phyloP scores from a whole-genome alignment of 2,329 filamentous ascomycete genomes.

The Fusarium pseudograminearum region DNA sequence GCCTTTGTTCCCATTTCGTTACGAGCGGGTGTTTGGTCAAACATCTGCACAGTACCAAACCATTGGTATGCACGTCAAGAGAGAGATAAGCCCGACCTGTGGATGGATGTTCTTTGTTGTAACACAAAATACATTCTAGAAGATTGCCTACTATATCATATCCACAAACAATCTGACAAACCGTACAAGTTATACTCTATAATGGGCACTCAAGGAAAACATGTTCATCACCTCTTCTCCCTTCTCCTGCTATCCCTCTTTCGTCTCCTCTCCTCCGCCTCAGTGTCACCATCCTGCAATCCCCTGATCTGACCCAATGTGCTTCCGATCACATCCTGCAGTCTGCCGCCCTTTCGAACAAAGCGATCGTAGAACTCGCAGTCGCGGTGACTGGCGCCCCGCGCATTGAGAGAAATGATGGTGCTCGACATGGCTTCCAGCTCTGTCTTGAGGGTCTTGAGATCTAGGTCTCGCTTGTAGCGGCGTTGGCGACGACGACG shows the following conservation, averaged over 20 bases:
- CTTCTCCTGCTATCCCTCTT: conserved; percentile 22
- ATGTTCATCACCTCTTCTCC: not conserved
- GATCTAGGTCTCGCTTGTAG: conserved; percentile 36
- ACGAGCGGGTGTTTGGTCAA: conserved; percentile 23
- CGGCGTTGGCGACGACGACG: conserved; percentile 36
- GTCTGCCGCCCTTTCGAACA: conserved; percentile 41
- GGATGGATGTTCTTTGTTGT: conserved; percentile 11
- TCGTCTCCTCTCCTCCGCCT: conserved; percentile 28
- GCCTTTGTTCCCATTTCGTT: not conserved
- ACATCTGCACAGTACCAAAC: conserved; percentile 10
- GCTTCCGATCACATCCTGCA: conserved; percentile 45
- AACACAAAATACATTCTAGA: conserved; percentile 28
- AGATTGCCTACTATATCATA: conserved; percentile 4
- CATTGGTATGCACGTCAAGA: not conserved
- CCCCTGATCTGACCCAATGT: conserved; percentile 43
- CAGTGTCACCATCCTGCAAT: conserved; percentile 30
- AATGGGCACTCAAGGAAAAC: conserved; percentile 9
- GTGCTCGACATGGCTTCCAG: conserved; percentile 47
- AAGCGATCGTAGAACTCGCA: conserved; percentile 47
- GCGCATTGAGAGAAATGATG: conserved; percentile 43
- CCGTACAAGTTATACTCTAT: not conserved
- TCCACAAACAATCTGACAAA: conserved; percentile 2
- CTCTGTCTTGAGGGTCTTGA: conserved; percentile 42
- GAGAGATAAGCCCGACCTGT: not conserved
- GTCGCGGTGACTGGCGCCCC: conserved; percentile 40